phyloP scores from a whole-genome alignment of 352 stramenopile genomes.

The Globisporangium viniferum region DNA sequence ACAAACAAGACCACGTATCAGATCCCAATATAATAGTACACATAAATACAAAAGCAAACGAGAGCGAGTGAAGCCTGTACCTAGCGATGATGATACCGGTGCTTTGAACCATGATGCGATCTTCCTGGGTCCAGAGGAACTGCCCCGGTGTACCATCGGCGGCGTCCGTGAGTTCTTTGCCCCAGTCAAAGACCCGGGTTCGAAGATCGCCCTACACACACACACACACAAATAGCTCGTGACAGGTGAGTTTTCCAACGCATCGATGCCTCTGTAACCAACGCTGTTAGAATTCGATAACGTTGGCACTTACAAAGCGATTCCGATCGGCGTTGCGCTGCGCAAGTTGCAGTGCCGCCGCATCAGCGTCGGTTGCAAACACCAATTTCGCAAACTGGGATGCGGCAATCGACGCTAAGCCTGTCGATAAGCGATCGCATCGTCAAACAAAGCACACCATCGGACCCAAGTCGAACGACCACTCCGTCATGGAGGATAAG shows the following conservation, averaged over 20 bases:
- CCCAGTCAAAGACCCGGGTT: slow-evolving; percentile 26
- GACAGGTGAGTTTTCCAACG: not conserved
- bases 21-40: too few species aligned
- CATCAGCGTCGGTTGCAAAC: slow-evolving; percentile 47
- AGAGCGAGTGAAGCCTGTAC: slow-evolving; percentile 14
- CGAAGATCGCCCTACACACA: slow-evolving; percentile 19
- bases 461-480: not conserved
- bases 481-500: too few species aligned
- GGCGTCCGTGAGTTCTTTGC: slow-evolving; percentile 6
- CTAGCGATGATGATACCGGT: slow-evolving; percentile 32
- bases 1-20: too few species aligned
- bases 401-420: slow-evolving; percentile 42
- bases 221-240: not conserved
- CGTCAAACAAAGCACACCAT: not conserved
- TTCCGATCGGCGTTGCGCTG: slow-evolving; percentile 37
- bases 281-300: not conserved
- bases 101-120: slow-evolving; percentile 17
- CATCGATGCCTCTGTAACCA: not conserved
- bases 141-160: not conserved
- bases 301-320: slow-evolving; percentile 11
- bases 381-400: slow-evolving; percentile 31
- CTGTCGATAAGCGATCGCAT: slow-evolving; percentile 16
- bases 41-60: too few species aligned
- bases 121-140: slow-evolving; percentile 28
- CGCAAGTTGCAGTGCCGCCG: slow-evolving; percentile 31